Conservation (phyloP, 2,329 filamentous ascomycete genomes). For the Aspergillus intermedius region DNA sequence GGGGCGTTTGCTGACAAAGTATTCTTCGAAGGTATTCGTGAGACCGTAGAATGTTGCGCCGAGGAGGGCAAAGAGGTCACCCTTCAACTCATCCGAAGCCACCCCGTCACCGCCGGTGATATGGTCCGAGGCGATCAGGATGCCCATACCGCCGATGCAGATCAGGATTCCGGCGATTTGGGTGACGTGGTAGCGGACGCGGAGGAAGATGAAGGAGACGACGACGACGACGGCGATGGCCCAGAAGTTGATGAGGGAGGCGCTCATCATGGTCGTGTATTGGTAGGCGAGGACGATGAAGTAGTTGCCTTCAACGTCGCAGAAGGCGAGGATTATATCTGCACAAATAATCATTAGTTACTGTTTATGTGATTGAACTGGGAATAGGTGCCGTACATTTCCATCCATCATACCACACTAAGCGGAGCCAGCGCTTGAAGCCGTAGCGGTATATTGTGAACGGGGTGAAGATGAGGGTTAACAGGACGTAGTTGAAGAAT, state of each 20-base stretch:
- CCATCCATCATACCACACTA: slow-evolving; percentile 72
- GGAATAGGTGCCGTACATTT: slow-evolving; percentile 51
- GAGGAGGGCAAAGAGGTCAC: slow-evolving; percentile 83
- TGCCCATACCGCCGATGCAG: slow-evolving; percentile 83
- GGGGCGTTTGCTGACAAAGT: slow-evolving; percentile 77
- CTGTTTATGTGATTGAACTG: neutral
- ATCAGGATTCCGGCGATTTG: slow-evolving; percentile 83
- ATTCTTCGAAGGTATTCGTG: slow-evolving; percentile 89
- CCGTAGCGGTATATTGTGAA: slow-evolving; percentile 77
- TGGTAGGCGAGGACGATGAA: slow-evolving; percentile 93
- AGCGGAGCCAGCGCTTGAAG: slow-evolving; percentile 57
- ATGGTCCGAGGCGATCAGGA: slow-evolving; percentile 82
- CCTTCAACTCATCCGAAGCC: slow-evolving; percentile 70
- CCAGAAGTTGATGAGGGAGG: slow-evolving; percentile 98
- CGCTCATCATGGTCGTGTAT: slow-evolving; percentile 84
- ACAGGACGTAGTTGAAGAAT: slow-evolving; percentile 85
- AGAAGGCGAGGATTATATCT: slow-evolving; percentile 79
- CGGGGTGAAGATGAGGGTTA: slow-evolving; percentile 74
- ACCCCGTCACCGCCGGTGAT: slow-evolving; percentile 68
- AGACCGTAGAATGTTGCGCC: slow-evolving; percentile 89
- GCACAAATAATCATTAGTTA: neutral
- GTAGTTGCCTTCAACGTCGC: slow-evolving; percentile 96
- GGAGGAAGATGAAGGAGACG: slow-evolving; percentile 73
- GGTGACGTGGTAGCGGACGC: slow-evolving; percentile 80
- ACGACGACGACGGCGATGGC: slow-evolving; percentile 87